A percentile compares a stretch with the other conserved stretches of the same genome.
These are phyloP conservation scores for Ilex aquifolium DNA, from an alignment of 257 asterid species.

Conservation along the genomic window DNA sequence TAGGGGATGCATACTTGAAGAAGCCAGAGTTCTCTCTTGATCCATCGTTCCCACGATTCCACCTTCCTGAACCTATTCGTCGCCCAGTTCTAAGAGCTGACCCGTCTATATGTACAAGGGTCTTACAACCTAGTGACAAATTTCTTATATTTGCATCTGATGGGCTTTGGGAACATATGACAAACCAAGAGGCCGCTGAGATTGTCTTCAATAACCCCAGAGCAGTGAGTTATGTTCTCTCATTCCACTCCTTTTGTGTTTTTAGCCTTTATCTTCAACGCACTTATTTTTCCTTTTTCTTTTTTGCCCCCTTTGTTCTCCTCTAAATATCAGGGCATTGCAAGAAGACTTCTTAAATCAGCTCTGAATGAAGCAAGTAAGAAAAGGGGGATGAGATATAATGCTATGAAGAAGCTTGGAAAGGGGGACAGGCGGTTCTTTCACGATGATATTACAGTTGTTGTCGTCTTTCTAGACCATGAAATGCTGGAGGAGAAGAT, in stretches of 20 bases:
- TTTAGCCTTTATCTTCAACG: neutral
- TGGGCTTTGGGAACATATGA: slow-evolving; percentile 83
- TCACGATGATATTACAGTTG: slow-evolving; percentile 74
- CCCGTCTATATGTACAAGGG: slow-evolving; percentile 46
- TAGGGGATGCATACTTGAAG: slow-evolving; percentile 90
- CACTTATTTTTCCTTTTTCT: neutral
- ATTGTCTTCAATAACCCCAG: slow-evolving; percentile 69
- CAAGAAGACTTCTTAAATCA: slow-evolving; percentile 51
- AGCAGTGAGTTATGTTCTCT: slow-evolving; percentile 28
- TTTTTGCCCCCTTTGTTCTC: too few relatives aligned
- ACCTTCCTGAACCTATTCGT: slow-evolving; percentile 54
- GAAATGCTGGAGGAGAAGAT: slow-evolving; percentile 28
- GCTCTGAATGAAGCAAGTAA: slow-evolving; percentile 46
- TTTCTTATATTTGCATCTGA: slow-evolving; percentile 82
- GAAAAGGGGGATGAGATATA: slow-evolving; percentile 35
- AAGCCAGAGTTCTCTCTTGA: slow-evolving; percentile 59
- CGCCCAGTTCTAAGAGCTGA: slow-evolving; percentile 68
- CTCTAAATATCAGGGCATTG: slow-evolving; percentile 51
- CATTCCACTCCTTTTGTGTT: neutral
- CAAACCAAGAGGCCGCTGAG: slow-evolving; percentile 70
- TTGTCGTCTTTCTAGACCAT: slow-evolving; percentile 58
- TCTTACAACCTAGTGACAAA: slow-evolving; percentile 43
- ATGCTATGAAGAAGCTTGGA: slow-evolving; percentile 37
- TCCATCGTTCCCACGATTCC: slow-evolving; percentile 36
- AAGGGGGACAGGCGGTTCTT: slow-evolving; percentile 42